Conservation (phyloP, 2,329 filamentous ascomycete species). For the Colletotrichum agaves region DNA sequence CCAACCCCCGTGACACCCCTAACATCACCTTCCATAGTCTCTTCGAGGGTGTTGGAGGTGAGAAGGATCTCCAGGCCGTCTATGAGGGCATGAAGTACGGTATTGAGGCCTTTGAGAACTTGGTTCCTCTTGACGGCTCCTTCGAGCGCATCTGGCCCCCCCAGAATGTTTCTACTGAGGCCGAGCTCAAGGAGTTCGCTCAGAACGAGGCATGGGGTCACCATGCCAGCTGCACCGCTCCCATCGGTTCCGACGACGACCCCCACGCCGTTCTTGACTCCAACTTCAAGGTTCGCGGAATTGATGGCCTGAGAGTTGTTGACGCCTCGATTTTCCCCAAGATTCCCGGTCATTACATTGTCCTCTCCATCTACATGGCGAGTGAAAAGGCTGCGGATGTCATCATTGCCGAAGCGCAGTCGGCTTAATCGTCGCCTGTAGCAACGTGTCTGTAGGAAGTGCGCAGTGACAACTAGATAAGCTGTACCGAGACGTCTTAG, state of each 20-base stretch:
- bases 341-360: conserved; percentile 58
- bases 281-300: conserved; percentile 66
- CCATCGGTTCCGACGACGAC: conserved; percentile 66
- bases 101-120: conserved; percentile 51
- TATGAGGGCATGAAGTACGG: conserved; percentile 59
- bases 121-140: conserved; percentile 51
- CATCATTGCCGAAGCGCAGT: conserved; percentile 44
- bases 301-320: conserved; percentile 67
- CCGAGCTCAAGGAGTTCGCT: conserved; percentile 56
- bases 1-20: conserved; percentile 71
- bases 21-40: conserved; percentile 67
- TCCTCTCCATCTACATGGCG: conserved; percentile 63
- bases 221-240: conserved; percentile 65
- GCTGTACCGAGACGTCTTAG: neutral
- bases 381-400: conserved; percentile 65
- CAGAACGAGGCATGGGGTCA: conserved; percentile 62
- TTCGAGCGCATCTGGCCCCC: conserved; percentile 50
- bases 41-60: conserved; percentile 57
- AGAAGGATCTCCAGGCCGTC: conserved; percentile 54
- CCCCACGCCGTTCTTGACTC: conserved; percentile 66
- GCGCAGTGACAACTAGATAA: too few relatives aligned
- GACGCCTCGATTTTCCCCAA: conserved; percentile 68
- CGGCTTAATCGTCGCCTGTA: neutral
- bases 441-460: too few relatives aligned
- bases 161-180: conserved; percentile 52